phyloP scores from a whole-genome alignment of 2,329 filamentous ascomycete genomes.

The Sarocladium brachiariae region DNA sequence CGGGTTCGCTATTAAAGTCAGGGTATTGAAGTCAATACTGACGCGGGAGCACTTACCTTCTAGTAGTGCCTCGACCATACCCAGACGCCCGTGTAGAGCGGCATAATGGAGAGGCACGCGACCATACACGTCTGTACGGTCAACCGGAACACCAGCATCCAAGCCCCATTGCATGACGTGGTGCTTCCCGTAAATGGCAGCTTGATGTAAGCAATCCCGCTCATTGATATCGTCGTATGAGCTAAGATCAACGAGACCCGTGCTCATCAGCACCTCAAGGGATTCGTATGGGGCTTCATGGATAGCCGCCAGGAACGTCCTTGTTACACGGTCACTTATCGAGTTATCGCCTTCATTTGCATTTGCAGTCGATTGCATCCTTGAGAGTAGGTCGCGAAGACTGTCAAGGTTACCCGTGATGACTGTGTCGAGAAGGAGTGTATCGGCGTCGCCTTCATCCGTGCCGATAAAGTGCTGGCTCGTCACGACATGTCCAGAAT shows the following conservation, averaged over 20 bases:
- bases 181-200: slow-evolving; percentile 84
- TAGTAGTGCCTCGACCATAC: slow-evolving; percentile 72
- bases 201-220: slow-evolving; percentile 90
- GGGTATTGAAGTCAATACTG: background rate
- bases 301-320: slow-evolving; percentile 84
- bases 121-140: slow-evolving; percentile 85
- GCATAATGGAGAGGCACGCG: slow-evolving; percentile 92
- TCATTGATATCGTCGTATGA: slow-evolving; percentile 98
- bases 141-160: slow-evolving; percentile 67
- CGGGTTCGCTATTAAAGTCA: slow-evolving; percentile 47
- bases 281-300: slow-evolving; percentile 76
- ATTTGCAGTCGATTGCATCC: slow-evolving; percentile 49
- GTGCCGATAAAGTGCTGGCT: slow-evolving; percentile 62
- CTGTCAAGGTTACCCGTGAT: slow-evolving; percentile 72
- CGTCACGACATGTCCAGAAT: slow-evolving; percentile 56
- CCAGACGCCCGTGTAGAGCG: slow-evolving; percentile 84
- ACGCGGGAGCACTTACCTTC: slow-evolving; percentile 37
- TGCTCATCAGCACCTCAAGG: slow-evolving; percentile 69
- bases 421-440: slow-evolving; percentile 80
- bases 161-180: slow-evolving; percentile 73
- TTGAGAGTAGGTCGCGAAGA: slow-evolving; percentile 72
- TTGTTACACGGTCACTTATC: slow-evolving; percentile 69
- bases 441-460: slow-evolving; percentile 85
- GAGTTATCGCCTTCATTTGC: slow-evolving; percentile 52
- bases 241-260: slow-evolving; percentile 77